Evolutionary conservation across 345 rosid genomes (phyloP).

Genomic region (Moricandia arvensis): DNA sequence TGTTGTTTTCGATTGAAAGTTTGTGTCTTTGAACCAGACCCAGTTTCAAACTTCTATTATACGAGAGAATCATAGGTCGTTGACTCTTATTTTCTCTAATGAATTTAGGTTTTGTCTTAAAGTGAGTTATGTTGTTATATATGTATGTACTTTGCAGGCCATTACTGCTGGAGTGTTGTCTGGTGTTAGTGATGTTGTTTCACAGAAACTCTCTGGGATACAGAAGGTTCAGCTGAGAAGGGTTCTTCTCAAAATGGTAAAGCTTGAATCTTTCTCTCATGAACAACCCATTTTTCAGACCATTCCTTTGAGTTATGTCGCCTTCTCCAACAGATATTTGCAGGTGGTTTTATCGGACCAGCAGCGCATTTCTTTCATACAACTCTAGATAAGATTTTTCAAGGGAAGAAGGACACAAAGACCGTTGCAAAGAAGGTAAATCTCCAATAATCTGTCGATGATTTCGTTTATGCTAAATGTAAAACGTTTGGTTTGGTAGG

Average conservation of each 20-base stretch:
- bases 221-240: constrained; percentile 80
- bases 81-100: neutral
- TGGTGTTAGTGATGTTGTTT: constrained; percentile 65
- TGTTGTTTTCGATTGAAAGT: constrained; percentile 14
- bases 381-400: constrained; percentile 72
- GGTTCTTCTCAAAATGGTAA: constrained; percentile 54
- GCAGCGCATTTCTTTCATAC: constrained; percentile 74
- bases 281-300: neutral
- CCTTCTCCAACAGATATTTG: constrained; percentile 60
- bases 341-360: constrained; percentile 83
- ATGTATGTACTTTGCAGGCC: constrained; percentile 48
- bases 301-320: neutral
- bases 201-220: constrained; percentile 89
- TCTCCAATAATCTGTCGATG: neutral
- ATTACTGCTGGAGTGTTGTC: constrained; percentile 82
- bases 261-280: constrained; percentile 7
- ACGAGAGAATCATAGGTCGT: neutral
- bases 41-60: neutral
- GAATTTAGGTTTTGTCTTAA: neutral
- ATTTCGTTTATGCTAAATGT: constrained; percentile 9
- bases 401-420: constrained; percentile 80
- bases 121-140: neutral
- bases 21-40: constrained; percentile 5
- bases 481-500: constrained; percentile 42
- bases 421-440: constrained; percentile 92